Evolutionary conservation across 108 stramenopile species (phyloP).

Genomic region (Cyclotella baltica): DNA sequence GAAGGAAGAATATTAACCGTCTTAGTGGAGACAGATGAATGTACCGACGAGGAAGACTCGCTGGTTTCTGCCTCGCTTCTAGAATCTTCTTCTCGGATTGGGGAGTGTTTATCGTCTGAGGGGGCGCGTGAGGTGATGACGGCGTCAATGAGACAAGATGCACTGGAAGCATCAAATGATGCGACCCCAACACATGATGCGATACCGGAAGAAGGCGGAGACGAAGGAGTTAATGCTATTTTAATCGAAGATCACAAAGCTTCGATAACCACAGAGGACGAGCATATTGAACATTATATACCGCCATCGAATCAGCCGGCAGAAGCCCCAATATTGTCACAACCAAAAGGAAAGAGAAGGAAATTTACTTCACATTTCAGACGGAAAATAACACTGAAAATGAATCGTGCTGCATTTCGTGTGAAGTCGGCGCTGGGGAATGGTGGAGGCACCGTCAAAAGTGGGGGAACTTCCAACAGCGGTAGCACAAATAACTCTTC

Average conservation of each 20-base stretch:
- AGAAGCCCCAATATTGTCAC: neutral
- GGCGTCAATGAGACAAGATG: neutral
- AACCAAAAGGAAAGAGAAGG: neutral
- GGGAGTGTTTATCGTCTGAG: neutral
- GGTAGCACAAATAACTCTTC: no score
- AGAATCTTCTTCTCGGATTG: neutral
- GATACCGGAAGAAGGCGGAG: neutral
- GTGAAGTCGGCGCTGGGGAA: neutral
- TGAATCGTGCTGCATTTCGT: slow-evolving; percentile 13
- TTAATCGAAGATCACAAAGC: neutral
- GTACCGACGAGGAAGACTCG: neutral
- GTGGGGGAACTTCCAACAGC: neutral
- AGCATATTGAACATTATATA: neutral
- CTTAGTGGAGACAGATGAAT: neutral
- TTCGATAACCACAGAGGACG: neutral
- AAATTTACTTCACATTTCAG: neutral
- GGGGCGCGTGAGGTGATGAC: neutral
- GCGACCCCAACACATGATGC: neutral
- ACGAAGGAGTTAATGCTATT: neutral
- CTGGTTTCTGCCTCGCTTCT: neutral
- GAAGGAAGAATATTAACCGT: neutral
- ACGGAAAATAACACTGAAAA: neutral
- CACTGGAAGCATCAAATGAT: neutral
- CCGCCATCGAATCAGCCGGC: neutral
- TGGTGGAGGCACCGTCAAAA: neutral